Evolutionary conservation across 495 filamentous ascomycete genomes (phyloP), one percentile per base, ranked within the genome.

Genomic region (Aspergillus diversus): DNA sequence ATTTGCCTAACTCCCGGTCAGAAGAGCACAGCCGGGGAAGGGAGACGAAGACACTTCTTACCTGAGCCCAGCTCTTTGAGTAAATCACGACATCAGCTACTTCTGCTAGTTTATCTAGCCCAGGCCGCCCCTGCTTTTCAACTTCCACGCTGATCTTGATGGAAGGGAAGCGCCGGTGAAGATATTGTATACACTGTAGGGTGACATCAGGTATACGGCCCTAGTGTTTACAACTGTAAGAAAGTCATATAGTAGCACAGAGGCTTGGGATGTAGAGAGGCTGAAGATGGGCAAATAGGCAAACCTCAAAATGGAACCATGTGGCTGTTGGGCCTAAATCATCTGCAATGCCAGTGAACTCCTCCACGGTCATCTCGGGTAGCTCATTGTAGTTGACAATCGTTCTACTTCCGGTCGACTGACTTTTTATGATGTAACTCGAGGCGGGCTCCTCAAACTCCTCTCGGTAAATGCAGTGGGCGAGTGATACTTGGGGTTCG

Each of bases 231-330:
- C 32, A 46, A 37, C 66, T 35, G 60, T 69, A 49, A 63, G 49
- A 21, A 11, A 39, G 5, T 33, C 6, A 35, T 17, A 59, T 43
- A 6, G 33, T 42, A 60, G 53, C 15, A 47, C n/a, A 53, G 42
- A 50, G n/a, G 27, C 12, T 13, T 27, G 48, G 33, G 8, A 55
- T 15, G 21, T 1, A 27, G 21, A 27, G 21, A 27, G 21, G 21
- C 21, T 27, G 2, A 27, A 27, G 21, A 27, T 27, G 21, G 21
- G 21, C 21, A 27, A 54, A 59, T 27, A 17, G 27, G 69, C 81
- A 52, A 74, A 89, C 89, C 81, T 91, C 89, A 65, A 92, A 92
- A 78, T 92, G 89, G 76, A 84, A 90, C 86, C 86, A 90, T n/a
- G 68, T 70, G n/a, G 69, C 64, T 4, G 61, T 42, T 5, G 63